These are phyloP conservation scores for Butyriboletus loyo DNA, from an alignment of 768 basidiomycete genomes.

Conservation along the genomic window DNA sequence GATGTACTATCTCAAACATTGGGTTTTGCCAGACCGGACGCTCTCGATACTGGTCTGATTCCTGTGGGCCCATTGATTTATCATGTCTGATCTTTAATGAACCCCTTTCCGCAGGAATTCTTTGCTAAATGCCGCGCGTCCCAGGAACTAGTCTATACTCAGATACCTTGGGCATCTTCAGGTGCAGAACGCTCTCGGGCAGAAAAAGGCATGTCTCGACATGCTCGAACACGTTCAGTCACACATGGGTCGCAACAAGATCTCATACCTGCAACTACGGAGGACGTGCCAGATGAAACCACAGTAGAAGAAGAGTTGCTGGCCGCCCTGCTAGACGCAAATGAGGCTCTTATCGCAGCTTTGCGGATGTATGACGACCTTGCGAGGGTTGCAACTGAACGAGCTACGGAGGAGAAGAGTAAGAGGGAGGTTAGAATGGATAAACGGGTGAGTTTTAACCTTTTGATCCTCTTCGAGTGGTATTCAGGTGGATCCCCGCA, in stretches of 20 bases:
- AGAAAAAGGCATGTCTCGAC: conserved; percentile 19
- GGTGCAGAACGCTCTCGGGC: conserved; percentile 70
- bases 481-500: conserved; percentile 1
- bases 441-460: conserved; percentile 49
- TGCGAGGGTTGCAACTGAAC: conserved; percentile 57
- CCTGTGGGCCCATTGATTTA: conserved; percentile 41
- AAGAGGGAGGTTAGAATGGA: conserved; percentile 65
- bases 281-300: conserved; percentile 39
- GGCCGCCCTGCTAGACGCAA: conserved; percentile 67
- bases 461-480: conserved; percentile 16
- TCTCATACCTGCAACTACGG: conserved; percentile 21
- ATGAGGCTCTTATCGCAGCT: conserved; percentile 66
- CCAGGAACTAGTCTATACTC: conserved; percentile 80
- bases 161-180: conserved; percentile 89
- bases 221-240: conserved; percentile 16
- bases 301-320: conserved; percentile 77
- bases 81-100: background rate
- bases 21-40: conserved; percentile 65
- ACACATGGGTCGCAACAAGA: conserved; percentile 22
- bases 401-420: conserved; percentile 62
- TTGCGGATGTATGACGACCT: conserved; percentile 77
- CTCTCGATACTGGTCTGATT: conserved; percentile 63
- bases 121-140: conserved; percentile 73
- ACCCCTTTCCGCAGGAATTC: conserved; percentile 62
- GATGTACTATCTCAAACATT: conserved; percentile 68